Evolutionary conservation across 2,329 filamentous ascomycete genomes (phyloP).

Genomic region (Onygenales sp.): DNA sequence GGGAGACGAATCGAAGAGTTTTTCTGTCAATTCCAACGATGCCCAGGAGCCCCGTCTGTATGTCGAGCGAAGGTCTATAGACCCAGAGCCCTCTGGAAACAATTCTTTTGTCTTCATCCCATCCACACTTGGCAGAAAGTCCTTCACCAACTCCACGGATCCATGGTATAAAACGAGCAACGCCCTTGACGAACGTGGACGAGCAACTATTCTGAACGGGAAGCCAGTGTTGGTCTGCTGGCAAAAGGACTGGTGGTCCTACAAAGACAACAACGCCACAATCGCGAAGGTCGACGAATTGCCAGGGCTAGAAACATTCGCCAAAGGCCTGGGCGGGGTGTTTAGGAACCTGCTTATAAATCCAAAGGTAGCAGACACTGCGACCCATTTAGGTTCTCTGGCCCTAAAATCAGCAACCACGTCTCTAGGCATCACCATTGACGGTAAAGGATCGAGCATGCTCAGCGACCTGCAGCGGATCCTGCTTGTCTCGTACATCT

Average conservation of each 20-base stretch:
- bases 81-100: neutral
- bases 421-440: neutral
- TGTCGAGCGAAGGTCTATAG: neutral
- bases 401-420: neutral
- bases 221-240: neutral
- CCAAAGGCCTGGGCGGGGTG: neutral
- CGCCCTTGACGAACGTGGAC: neutral
- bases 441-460: neutral
- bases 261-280: neutral
- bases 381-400: neutral
- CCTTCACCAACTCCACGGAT: neutral
- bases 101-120: neutral
- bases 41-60: neutral
- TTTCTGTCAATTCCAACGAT: neutral
- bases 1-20: neutral
- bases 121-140: neutral
- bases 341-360: neutral
- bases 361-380: neutral
- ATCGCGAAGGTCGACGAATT: neutral
- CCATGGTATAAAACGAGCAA: neutral
- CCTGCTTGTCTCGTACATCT: neutral
- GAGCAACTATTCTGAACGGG: neutral
- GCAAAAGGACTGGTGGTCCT: neutral
- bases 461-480: neutral
- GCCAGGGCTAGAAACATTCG: neutral